These are phyloP conservation scores for Cutaneotrichosporon cutaneum DNA, from an alignment of 1,284 basidiomycete genomes.

Conservation along the genomic window DNA sequence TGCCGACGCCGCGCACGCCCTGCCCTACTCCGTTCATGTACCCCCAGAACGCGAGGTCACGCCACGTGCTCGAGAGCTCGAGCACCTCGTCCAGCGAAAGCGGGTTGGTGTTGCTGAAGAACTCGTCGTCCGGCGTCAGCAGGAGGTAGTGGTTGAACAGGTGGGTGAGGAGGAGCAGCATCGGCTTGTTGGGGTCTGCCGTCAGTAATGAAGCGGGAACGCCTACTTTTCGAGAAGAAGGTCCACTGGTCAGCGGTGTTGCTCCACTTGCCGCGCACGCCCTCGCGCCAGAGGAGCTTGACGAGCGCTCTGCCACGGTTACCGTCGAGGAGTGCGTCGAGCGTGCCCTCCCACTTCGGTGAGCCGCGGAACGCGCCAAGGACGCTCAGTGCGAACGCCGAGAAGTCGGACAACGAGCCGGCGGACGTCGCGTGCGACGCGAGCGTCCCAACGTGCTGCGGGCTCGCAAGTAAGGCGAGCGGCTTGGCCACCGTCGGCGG, in stretches of 20 bases:
- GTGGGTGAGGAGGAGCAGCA: constrained; percentile 76
- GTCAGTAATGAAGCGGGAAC: constrained; percentile 26
- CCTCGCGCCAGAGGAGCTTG: constrained; percentile 69
- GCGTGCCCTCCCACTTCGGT: constrained; percentile 56
- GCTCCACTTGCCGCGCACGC: constrained; percentile 61
- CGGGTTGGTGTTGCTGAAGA: constrained; percentile 69
- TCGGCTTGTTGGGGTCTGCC: constrained; percentile 58
- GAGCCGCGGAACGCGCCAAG: constrained; percentile 59
- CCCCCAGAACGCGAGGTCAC: constrained; percentile 50
- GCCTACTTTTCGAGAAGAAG: constrained; percentile 54
- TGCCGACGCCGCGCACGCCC: constrained; percentile 50
- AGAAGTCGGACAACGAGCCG: constrained; percentile 31
- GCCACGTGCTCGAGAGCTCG: constrained; percentile 49
- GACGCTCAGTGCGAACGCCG: constrained; percentile 47
- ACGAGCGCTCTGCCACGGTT: constrained; percentile 57
- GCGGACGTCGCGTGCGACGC: constrained; percentile 17
- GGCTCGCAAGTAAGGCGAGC: constrained; percentile 36
- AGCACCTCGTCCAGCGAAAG: constrained; percentile 77
- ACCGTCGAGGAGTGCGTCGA: constrained; percentile 51
- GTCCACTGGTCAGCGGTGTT: constrained; percentile 53
- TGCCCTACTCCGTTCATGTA: constrained; percentile 56
- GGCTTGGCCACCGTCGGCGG: constrained; percentile 35
- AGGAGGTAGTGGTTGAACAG: constrained; percentile 81
- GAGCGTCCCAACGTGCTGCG: constrained; percentile 34
- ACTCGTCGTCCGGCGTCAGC: constrained; percentile 96